phyloP scores from a whole-genome alignment of 345 rosid species.

The Eucalyptus coolabah region DNA sequence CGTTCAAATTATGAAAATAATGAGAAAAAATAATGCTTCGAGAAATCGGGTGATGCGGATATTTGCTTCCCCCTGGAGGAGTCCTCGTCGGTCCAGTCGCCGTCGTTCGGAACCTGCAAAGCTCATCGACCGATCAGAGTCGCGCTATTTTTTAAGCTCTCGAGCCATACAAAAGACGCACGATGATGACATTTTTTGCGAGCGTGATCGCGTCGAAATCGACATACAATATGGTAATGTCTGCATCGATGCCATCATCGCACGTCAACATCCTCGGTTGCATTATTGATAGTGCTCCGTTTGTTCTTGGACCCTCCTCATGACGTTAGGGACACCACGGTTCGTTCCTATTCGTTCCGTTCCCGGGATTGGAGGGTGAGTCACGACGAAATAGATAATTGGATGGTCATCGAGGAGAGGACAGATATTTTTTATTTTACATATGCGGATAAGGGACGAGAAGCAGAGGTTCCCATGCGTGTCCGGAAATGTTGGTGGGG shows the following conservation, averaged over 20 bases:
- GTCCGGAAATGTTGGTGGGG: neutral
- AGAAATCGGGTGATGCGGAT: neutral
- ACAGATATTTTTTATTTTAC: neutral
- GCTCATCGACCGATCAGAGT: neutral
- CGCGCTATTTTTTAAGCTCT: neutral
- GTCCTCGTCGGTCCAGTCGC: neutral
- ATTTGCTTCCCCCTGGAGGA: neutral
- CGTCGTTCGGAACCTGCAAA: neutral
- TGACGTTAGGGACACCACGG: neutral
- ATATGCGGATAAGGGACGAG: neutral
- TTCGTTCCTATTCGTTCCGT: neutral
- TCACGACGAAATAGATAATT: neutral
- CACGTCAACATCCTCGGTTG: neutral
- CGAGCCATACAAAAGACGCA: neutral
- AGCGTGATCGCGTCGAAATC: neutral
- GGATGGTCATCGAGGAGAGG: fast-evolving
- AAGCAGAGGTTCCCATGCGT: neutral
- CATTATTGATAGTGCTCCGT: neutral
- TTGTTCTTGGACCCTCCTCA: neutral
- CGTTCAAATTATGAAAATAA: neutral
- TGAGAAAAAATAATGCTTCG: neutral
- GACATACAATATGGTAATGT: neutral
- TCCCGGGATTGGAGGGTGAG: neutral
- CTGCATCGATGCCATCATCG: neutral
- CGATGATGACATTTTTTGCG: neutral